Base-by-base conservation (phyloP, 1,284 basidiomycete genomes). In the Ganoderma multipileum region DNA sequence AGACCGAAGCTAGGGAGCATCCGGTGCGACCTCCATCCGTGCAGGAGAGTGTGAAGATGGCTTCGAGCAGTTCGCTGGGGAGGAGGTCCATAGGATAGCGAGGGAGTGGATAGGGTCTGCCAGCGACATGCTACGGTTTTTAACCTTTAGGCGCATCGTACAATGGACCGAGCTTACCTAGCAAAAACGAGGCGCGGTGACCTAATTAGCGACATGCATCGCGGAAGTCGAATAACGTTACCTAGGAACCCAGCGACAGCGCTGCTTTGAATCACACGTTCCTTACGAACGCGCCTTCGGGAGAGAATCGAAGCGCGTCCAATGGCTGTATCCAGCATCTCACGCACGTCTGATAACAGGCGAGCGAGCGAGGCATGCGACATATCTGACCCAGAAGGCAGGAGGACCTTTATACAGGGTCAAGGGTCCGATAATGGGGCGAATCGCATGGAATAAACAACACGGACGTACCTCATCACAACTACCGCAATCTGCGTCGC, bases 21-120 rank as follows among this genome's bases (percentile, higher is more conserved):
- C 66, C 66, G 12, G 66, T 67, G 61, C n/a, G 41, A 16, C 66
- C 66, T 11, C 61, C 66, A 36, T 67, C 54, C 41, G 54, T 67
- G 66, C 66, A 67, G 5, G 52, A 61, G n/a, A 63, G 60, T 0
- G 41, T 36, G 66, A 67, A 63, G 23, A 67, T 63, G 8, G 33
- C 26, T 26, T 67, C 50, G 1, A 67, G 30, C 6, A 54, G 18
- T 26, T 63, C 61, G 36, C 30, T 20, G 33, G 64, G 55, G 42
- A 65, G 63, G 41, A 8, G 18, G 11, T 58, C 54, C 63, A 65
- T 65, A 2, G 54, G 5, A 50, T 14, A n/a, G 38, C 5, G 58
- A 41, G 23, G 58, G 58, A 38, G 2, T 23, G 38, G 16, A 41
- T 20, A 38, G 23, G 36, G 38, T 28, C 14, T 12, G 23, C 20